phyloP scores from a whole-genome alignment of 176 grass and related monocot species.

The Thinopyrum elongatum region DNA sequence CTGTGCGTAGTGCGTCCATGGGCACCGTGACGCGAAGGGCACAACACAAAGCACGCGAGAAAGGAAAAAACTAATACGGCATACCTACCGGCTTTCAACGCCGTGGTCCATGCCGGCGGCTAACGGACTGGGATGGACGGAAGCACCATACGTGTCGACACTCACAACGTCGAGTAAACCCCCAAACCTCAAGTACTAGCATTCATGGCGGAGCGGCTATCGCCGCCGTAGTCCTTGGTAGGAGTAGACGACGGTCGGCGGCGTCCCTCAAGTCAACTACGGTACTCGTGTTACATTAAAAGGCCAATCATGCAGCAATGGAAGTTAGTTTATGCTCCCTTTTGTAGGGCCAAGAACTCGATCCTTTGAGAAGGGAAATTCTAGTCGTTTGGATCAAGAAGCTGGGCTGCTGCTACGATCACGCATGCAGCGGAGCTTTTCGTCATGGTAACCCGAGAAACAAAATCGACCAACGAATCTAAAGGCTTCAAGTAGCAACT shows the following conservation, averaged over 20 bases:
- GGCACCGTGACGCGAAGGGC: constrained; percentile 11
- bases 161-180: neutral
- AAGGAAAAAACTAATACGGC: neutral
- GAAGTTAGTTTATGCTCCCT: neutral
- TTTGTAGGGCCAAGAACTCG: neutral
- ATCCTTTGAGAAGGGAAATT: neutral
- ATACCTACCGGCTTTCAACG: neutral
- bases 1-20: neutral
- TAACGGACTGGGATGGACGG: neutral
- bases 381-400: neutral
- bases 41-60: neutral
- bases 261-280: neutral
- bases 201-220: neutral
- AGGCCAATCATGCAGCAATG: neutral
- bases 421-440: too few relatives aligned
- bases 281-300: neutral
- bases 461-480: neutral
- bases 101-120: constrained; percentile 26
- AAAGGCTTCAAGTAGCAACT: neutral
- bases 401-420: neutral
- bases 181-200: neutral
- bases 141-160: neutral
- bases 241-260: neutral
- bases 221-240: neutral
- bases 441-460: neutral